Base-by-base conservation (phyloP, 306 rosid genomes). In the Bauhinia variegata region DNA sequence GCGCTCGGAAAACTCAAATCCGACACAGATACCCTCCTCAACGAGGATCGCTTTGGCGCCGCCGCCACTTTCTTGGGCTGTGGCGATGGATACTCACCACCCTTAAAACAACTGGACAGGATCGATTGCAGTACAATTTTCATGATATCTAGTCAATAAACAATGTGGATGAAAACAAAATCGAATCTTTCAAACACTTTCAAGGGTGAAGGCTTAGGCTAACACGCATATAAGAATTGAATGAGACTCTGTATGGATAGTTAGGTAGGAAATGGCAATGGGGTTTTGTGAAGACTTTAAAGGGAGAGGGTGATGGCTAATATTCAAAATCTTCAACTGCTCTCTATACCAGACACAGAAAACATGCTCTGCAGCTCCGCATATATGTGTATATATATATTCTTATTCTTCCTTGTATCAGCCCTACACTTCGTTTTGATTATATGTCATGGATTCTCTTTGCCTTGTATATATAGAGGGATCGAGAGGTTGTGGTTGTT, bases 1-100 rank as follows among this genome's bases (percentile, higher is more conserved):
- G 81, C 65, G 78, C 96, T 80, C 5, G 90, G 91, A 56, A 67
- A 56, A 67, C 96, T 95, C 80, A 90, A 76, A 81, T 95, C 99
- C 10, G 85, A 48, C 0, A 81, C 42, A 0, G 92, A 88, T 14
- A 90, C 66, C 78, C 99, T 80, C 28, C 73, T 81, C 14, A 78
- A 86, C 13, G 96, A 76, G 37, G 34, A 73, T 18, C 75, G 80
- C 42, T 81, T 89, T 2, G 88, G 78, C 1, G 88, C 79, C 1
- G 75, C 83, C 49, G 54, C 82, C 57, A 74, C 88, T 58, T 80
- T 88, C 64, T 78, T 79, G 13, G 83, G 63, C 72, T 72, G 67
- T 0, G 83, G 36, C 1, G 83, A 34, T 14, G 56, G 75, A 65
- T 3, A 43, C 1, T 75, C 88, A 1, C 71, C 88, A 5, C 65